phyloP scores from a whole-genome alignment of 371 early-diverging fungal species.

The Umbelopsis sp. region DNA sequence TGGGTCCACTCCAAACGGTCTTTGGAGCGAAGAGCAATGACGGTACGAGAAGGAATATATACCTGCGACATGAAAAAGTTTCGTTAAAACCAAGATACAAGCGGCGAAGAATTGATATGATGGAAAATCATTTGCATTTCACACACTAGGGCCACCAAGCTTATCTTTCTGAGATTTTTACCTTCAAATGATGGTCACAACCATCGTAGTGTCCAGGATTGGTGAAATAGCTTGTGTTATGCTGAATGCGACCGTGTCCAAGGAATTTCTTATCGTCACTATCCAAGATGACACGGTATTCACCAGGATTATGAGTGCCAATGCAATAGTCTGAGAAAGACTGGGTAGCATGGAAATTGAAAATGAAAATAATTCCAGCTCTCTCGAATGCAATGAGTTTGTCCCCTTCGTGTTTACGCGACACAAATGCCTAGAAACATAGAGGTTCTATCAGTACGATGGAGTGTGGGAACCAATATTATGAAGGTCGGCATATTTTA shows the following conservation, averaged over 20 bases:
- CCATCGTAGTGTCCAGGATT: constrained; percentile 69
- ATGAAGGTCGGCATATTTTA: constrained; percentile 23
- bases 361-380: constrained; percentile 82
- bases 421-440: constrained; percentile 64
- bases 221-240: constrained; percentile 61
- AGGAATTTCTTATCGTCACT: constrained; percentile 77
- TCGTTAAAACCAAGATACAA: not conserved
- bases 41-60: constrained; percentile 76
- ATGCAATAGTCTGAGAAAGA: constrained; percentile 87
- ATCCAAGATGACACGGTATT: constrained; percentile 75
- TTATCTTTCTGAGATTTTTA: constrained; percentile 20
- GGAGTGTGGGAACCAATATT: not conserved
- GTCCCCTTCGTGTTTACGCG: constrained; percentile 89
- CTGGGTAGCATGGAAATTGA: constrained; percentile 93
- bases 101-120: not conserved
- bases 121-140: constrained; percentile 8
- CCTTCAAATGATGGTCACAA: constrained; percentile 77
- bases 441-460: not conserved
- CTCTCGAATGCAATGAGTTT: constrained; percentile 94
- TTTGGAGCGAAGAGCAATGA: constrained; percentile 51
- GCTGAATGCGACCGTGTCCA: constrained; percentile 82
- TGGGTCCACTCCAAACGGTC: constrained; percentile 14
- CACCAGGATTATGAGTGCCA: constrained; percentile 72
- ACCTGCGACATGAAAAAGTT: constrained; percentile 48
- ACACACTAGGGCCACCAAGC: not conserved